These are phyloP conservation scores for Suillus weaverae DNA, from an alignment of 768 basidiomycete genomes.

Conservation along the genomic window DNA sequence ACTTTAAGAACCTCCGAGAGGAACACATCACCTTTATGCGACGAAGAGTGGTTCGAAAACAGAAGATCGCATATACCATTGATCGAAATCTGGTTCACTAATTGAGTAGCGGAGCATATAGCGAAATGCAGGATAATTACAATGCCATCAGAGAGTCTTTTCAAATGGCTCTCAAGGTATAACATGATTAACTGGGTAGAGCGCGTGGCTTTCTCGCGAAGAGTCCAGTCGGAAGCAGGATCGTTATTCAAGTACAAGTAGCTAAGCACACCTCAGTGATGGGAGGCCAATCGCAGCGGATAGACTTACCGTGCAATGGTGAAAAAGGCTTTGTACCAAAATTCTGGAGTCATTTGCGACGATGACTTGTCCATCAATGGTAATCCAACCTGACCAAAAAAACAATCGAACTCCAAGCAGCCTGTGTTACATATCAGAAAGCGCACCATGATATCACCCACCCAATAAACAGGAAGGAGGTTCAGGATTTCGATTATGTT, in stretches of 20 bases:
- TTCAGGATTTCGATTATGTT: constrained; percentile 55
- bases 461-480: constrained; percentile 59
- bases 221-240: constrained; percentile 32
- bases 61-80: constrained; percentile 21
- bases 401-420: constrained; percentile 6
- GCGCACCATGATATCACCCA: constrained; percentile 56
- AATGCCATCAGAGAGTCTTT: constrained; percentile 16
- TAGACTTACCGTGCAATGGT: constrained; percentile 38
- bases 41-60: constrained; percentile 19
- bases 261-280: constrained; percentile 20
- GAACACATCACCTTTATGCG: constrained; percentile 24
- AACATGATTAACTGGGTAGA: constrained; percentile 27
- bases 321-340: constrained; percentile 50
- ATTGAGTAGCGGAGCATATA: not conserved
- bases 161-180: constrained; percentile 25
- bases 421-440: not conserved
- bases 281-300: not conserved
- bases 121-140: constrained; percentile 14
- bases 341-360: constrained; percentile 26
- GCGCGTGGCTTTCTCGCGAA: constrained; percentile 26
- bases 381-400: constrained; percentile 33
- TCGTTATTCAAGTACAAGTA: constrained; percentile 38
- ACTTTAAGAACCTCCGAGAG: constrained; percentile 18
- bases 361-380: constrained; percentile 40
- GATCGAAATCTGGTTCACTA: constrained; percentile 18